Base-by-base conservation (phyloP, 2,329 filamentous ascomycete species). In the Cordyceps cateniannulata region DNA sequence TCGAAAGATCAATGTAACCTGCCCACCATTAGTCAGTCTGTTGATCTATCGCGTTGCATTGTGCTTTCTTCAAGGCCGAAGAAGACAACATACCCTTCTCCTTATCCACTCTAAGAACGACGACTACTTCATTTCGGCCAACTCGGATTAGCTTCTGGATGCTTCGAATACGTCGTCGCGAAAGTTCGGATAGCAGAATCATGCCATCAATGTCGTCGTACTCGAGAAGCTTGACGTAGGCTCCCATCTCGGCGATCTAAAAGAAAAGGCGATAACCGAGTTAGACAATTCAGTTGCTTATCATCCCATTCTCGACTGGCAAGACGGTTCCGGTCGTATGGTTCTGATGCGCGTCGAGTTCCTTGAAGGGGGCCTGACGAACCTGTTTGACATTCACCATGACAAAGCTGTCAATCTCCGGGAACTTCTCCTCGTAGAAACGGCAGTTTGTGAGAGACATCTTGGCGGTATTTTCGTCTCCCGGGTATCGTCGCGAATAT, bases 161-260 rank as follows among this genome's bases (percentile, higher is more conserved):
- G 84, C 87, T 92, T 81, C 95, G 84, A 72, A 99, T 99, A 88
- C 95, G 95, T 85, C 95, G 86, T 83, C 95, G 87, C 63, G 96
- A 99, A 66, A 99, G 85, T 79, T 99, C 95, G 70, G 91, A 96
- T 67, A 99, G 91, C 67, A 99, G 82, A 72, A 99, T 99, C 96
- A 99, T 99, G 85, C 95, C 95, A 75, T 99, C 96, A 72, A 99
- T 99, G 80, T 98, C 97, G 79, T 99, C 95, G 79, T 99, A 99
- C 81, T 99, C 95, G 69, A 99, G 88, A 61, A 99, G 88, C 81
- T 99, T 99, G 73, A 99, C 96, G 76, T 99, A 99, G 70, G 96
- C 95, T 76, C 95, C 95, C 96, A 99, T 99, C 79, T 99, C 96
- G 76, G 95, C 95, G 74, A 99, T 99, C 90, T 95, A 69, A 54